These are phyloP conservation scores for Backusella psychrophila DNA, from an alignment of 192 early-diverging fungal genomes.

Conservation along the genomic window DNA sequence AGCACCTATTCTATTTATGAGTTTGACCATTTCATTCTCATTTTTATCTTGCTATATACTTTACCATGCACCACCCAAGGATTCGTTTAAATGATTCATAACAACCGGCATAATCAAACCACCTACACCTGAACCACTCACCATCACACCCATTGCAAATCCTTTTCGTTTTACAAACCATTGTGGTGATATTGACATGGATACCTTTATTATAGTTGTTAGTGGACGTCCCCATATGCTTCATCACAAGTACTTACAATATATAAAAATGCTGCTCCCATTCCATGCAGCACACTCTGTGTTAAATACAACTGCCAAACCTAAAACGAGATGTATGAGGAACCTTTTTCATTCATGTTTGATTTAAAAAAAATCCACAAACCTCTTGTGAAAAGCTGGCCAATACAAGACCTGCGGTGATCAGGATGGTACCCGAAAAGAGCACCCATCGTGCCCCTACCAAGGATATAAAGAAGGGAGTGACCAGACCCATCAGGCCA, in stretches of 20 bases:
- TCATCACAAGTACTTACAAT: not conserved
- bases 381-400: conserved; percentile 16
- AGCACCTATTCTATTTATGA: not conserved
- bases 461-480: conserved; percentile 12
- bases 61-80: conserved; percentile 51
- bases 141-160: conserved; percentile 52
- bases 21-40: too few species aligned
- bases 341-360: too few species aligned
- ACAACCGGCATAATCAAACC: conserved; percentile 63
- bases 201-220: not conserved
- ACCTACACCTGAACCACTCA: conserved; percentile 68
- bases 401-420: conserved; percentile 12
- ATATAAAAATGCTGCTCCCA: conserved; percentile 36
- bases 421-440: conserved; percentile 6
- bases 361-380: not conserved
- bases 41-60: not conserved
- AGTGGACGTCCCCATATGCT: too few species aligned
- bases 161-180: conserved; percentile 58
- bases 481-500: conserved; percentile 18
- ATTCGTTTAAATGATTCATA: conserved; percentile 50
- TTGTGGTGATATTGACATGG: conserved; percentile 47
- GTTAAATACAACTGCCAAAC: conserved; percentile 58
- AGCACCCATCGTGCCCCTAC: conserved; percentile 13
- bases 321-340: not conserved
- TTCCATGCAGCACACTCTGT: conserved; percentile 55